phyloP scores from a whole-genome alignment of 2,329 filamentous ascomycete species.

The Claviceps fusiformis region DNA sequence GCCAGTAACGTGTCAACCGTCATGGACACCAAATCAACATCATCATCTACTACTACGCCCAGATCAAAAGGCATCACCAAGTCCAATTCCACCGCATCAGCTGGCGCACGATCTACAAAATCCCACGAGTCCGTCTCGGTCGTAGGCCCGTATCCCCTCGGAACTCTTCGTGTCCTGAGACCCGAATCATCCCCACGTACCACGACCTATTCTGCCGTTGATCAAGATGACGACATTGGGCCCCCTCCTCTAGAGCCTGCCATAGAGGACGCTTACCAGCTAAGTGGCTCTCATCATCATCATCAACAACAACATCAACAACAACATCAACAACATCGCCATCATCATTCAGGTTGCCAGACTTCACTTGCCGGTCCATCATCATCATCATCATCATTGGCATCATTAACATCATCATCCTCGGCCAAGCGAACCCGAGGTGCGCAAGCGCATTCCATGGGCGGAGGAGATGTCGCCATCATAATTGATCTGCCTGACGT shows the following conservation, averaged over 20 bases:
- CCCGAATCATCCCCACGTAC: conserved; percentile 8
- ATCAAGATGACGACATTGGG: conserved; percentile 13
- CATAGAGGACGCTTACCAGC: neutral
- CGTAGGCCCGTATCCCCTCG: conserved; percentile 27
- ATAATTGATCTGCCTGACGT: conserved; percentile 36
- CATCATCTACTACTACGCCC: conserved; percentile 6
- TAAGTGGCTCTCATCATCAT: neutral
- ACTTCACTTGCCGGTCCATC: neutral
- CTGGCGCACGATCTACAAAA: conserved; percentile 15
- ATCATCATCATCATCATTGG: neutral
- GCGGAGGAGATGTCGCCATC: conserved; percentile 37
- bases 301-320: neutral
- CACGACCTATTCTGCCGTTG: neutral
- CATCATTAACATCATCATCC: neutral
- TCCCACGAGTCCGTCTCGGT: conserved; percentile 25
- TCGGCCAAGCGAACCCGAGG: conserved; percentile 5
- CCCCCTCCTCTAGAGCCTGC: conserved; percentile 19
- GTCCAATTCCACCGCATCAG: conserved; percentile 19
- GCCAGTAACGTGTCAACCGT: neutral
- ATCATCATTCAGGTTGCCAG: neutral
- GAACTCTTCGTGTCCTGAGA: conserved; percentile 27
- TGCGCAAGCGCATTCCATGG: conserved; percentile 15
- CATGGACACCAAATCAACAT: conserved; percentile 14
- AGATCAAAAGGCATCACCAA: conserved; percentile 18
- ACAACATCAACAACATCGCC: too few species aligned